Percentiles rank a stretch among this genome's conserved stretches.
Conservation (phyloP, 2,329 filamentous ascomycete species). For the Bipolaris oryzae region DNA sequence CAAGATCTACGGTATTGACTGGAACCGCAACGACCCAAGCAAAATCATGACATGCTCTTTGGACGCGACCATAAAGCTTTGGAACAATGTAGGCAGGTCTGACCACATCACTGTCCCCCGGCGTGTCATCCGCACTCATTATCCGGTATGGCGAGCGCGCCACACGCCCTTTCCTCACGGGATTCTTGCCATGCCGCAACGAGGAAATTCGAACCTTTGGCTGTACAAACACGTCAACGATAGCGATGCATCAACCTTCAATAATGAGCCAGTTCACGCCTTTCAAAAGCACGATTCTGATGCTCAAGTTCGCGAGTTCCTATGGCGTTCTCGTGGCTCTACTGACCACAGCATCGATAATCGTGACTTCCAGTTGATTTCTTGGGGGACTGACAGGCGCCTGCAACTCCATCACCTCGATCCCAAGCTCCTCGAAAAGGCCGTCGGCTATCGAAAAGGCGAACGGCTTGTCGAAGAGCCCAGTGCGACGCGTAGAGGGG, state of each 20-base stretch:
- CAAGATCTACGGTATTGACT: slow-evolving; percentile 95
- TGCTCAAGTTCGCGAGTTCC: slow-evolving; percentile 80
- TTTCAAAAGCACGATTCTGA: slow-evolving; percentile 61
- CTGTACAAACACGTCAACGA: slow-evolving; percentile 72
- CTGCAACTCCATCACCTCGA: slow-evolving; percentile 78
- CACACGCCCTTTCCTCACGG: slow-evolving; percentile 90
- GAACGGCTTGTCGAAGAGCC: slow-evolving; percentile 67
- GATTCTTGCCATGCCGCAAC: slow-evolving; percentile 88
- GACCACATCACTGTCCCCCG: slow-evolving; percentile 47
- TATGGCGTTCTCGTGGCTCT: slow-evolving; percentile 80
- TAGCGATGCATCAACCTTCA: slow-evolving; percentile 38
- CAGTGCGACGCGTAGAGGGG: slow-evolving; percentile 80
- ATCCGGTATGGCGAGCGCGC: slow-evolving; percentile 87
- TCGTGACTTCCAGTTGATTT: slow-evolving; percentile 89
- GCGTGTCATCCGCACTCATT: slow-evolving; percentile 78
- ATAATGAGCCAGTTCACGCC: slow-evolving; percentile 49
- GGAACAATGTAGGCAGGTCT: slow-evolving; percentile 73
- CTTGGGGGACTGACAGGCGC: slow-evolving; percentile 88
- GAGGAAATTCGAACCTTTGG: slow-evolving; percentile 82
- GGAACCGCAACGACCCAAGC: slow-evolving; percentile 78
- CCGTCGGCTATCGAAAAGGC: slow-evolving; percentile 76
- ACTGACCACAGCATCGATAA: slow-evolving; percentile 73
- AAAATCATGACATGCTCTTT: slow-evolving; percentile 86
- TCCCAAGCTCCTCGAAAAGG: slow-evolving; percentile 63
- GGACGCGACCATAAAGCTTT: slow-evolving; percentile 91